These are phyloP conservation scores for Trichomonascaceae sp. DNA, from an alignment of 1,139 yeast genomes.

Conservation along the genomic window DNA sequence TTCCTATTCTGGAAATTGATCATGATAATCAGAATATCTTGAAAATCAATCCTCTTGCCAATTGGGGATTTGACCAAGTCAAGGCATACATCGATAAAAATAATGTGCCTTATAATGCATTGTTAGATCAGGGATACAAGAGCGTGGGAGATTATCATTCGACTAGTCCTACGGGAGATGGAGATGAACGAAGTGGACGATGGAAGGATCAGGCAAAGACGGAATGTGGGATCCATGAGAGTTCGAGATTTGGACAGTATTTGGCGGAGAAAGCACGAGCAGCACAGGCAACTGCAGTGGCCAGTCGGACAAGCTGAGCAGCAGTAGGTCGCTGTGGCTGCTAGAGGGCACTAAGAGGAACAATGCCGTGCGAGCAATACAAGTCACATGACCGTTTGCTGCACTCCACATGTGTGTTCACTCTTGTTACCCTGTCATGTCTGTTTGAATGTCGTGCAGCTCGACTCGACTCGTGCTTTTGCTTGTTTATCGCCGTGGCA, in stretches of 20 bases:
- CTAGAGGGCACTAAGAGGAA: too few species aligned
- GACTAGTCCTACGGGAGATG: conserved; percentile 81
- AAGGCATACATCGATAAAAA: conserved; percentile 60
- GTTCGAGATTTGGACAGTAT: conserved; percentile 63
- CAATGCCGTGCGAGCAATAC: too few species aligned
- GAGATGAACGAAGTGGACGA: conserved; percentile 92
- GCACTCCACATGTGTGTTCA: too few species aligned
- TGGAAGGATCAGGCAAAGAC: conserved; percentile 94
- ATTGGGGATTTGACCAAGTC: conserved; percentile 76
- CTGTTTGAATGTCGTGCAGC: too few species aligned
- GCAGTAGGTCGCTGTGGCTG: neutral
- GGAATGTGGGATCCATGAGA: conserved; percentile 92
- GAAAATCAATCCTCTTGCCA: conserved; percentile 84
- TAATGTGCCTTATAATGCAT: conserved; percentile 76
- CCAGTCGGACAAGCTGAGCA: neutral
- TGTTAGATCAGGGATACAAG: conserved; percentile 80
- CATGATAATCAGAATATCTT: conserved; percentile 53
- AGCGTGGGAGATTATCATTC: conserved; percentile 97
- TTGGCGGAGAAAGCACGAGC: conserved; percentile 23
- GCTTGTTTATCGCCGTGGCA: too few species aligned
- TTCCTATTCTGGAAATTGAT: conserved; percentile 70
- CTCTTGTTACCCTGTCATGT: neutral
- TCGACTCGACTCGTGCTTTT: too few species aligned
- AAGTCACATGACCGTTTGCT: too few species aligned
- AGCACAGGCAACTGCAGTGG: neutral